Evolutionary conservation across 768 basidiomycete genomes (phyloP), one percentile per base, ranked within the genome.

Genomic region (Serendipita sp.): DNA sequence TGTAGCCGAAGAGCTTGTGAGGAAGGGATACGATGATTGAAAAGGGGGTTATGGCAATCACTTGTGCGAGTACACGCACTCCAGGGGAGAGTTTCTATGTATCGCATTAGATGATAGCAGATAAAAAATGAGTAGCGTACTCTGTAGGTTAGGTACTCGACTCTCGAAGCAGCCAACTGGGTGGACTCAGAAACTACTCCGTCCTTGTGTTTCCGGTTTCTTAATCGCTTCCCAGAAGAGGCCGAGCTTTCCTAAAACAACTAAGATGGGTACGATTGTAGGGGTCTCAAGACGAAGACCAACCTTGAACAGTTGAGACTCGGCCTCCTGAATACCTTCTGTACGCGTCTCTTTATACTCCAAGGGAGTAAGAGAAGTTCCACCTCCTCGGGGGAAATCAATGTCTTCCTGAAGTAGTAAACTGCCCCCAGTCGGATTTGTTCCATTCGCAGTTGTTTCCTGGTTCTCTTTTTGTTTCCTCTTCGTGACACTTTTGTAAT

Each of bases 361-460:
- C 4, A 90, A 74, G 33, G 92, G 86, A 20, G 94, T 96, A 67
- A 95, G 80, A 33, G 77, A 80, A 0, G 91, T 88, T 61, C 95
- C 95, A 28, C 95, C 95, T 28, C 95, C 96, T 67, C 95, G 84
- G 63, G 94, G 94, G 73, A 98, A 99, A 72, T 94, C 91, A 58
- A 90, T 80, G 69, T 94, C 92, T 42, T 91, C 83, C 17, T 26
- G 24, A 58, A 58, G 17, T 24, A 58, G 53, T 9, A 58, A 24
- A 31, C 53, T 58, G 11, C 5, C 31, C 17, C 53, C n/a, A 33
- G 22, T n/a, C 45, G 45, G 20, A 20, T 48, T 48, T 2, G 20
- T 5, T 5, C 20, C n/a, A 20, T 20, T n/a, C 7, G n/a, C 45
- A 17, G 20, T 48, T 9, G 5, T 48, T 28, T 48, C 26, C 26